These are phyloP conservation scores for Phytomonas sp. DNA, from an alignment of 208 protist genomes.

Conservation along the genomic window DNA sequence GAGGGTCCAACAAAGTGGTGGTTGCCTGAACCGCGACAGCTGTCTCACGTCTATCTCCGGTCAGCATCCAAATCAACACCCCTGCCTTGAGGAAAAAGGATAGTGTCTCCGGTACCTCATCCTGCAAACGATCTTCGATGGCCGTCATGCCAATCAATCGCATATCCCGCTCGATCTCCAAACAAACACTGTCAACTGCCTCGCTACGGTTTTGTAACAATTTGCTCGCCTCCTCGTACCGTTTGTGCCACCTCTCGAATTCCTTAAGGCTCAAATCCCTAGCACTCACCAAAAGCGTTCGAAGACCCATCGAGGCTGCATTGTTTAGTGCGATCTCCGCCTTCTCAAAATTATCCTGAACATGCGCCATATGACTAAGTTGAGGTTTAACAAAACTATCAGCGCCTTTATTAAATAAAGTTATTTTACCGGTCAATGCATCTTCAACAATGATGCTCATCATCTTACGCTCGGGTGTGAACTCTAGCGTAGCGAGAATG, in stretches of 20 bases:
- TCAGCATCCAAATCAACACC: constrained; percentile 96
- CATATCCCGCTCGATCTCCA: constrained; percentile 87
- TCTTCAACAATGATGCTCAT: constrained; percentile 88
- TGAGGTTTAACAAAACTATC: constrained; percentile 70
- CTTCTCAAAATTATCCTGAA: constrained; percentile 37
- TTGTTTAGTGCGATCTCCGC: constrained; percentile 43
- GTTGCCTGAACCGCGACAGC: constrained; percentile 84
- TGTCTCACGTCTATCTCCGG: constrained; percentile 97
- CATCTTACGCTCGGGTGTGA: constrained; percentile 87
- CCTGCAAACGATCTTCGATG: constrained; percentile 97
- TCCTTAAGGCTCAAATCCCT: constrained; percentile 42
- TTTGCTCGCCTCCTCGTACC: constrained; percentile 51
- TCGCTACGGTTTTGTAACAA: constrained; percentile 44
- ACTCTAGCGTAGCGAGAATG: constrained; percentile 82
- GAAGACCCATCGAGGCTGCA: constrained; percentile 72
- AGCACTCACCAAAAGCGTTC: constrained; percentile 82
- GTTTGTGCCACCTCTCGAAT: constrained; percentile 57
- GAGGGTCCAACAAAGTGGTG: constrained; percentile 69
- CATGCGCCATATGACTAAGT: constrained; percentile 30
- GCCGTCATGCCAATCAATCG: constrained; percentile 89
- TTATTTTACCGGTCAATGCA: constrained; percentile 49
- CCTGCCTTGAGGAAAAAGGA: constrained; percentile 85
- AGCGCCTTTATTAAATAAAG: constrained; percentile 86
- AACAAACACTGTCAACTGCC: constrained; percentile 68
- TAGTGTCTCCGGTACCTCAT: constrained; percentile 91